Evolutionary conservation across 108 stramenopile genomes (phyloP), one percentile per base, ranked within the genome.

Genomic region (Nitzschia sp.): DNA sequence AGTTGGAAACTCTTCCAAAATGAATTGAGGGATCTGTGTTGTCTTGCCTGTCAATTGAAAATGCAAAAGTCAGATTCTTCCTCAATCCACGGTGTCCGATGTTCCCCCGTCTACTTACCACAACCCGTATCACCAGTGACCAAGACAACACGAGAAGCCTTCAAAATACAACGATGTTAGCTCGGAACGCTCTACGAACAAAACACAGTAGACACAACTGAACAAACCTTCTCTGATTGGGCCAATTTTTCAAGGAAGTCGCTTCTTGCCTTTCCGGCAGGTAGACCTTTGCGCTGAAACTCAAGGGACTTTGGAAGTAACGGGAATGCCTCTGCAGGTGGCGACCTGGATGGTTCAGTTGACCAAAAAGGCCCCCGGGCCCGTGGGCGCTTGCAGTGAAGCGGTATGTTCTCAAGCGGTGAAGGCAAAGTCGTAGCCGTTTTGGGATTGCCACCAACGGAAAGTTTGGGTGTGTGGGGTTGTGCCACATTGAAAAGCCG

Each of bases 21-120:
- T 81, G 42, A 91, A 93, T 65, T 80, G 79, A 19, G 96, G 96
- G 15, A 98, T 89, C 72, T 99, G 98, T 7, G 96, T 96, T 8
- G 87, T 87, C 77, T 93, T 82, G 39, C 61, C 61, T 62, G 21
- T 56, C 50, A 53, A 50, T 21, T 37, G 41, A 9, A 54, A 9
- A 24, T 6, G 22, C 11, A 54, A 54, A 21, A 22, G 53, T 25
- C 22, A 54, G 22, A 54, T 15, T 50, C 1, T 17, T n/a, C 3
- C 1, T 2, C 17, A 6, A 6, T 50, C 48, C 19, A 6, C 3
- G 3, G 19, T 50, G 48, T 7, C 6, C 53, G 21, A 54, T 3
- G 24, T 24, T 6, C 24, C 2, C 24, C 11, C 11, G 12, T 54
- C 1, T 34, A 62, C 61, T 1, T 62, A 61, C 91, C 90, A 51